These are phyloP conservation scores for Ophiocordyceps camponoti-rufipedis DNA, from an alignment of 2,329 filamentous ascomycete species.

Conservation along the genomic window DNA sequence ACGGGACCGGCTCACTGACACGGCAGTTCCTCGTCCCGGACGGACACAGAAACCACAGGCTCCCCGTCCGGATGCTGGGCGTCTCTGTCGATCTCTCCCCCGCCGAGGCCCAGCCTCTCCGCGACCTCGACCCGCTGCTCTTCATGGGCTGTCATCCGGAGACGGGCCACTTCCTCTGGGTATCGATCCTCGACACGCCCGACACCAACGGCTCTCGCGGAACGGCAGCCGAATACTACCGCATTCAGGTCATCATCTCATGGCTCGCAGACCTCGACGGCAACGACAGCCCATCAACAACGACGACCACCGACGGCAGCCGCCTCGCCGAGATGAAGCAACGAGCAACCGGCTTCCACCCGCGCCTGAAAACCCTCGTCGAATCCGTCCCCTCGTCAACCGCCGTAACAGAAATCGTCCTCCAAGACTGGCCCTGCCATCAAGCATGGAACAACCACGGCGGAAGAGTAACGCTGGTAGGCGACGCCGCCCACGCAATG, in stretches of 20 bases:
- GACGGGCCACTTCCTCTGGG: constrained; percentile 30
- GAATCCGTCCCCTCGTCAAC: constrained; percentile 22
- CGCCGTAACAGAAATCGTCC: constrained; percentile 15
- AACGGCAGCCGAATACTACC: constrained; percentile 15
- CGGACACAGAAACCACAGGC: constrained; percentile 11
- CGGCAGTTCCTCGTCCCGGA: constrained; percentile 15
- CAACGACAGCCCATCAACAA: constrained; percentile 9
- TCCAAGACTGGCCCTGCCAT: constrained; percentile 18
- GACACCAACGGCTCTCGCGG: constrained; percentile 15
- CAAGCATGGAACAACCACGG: constrained; percentile 20
- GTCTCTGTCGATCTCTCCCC: constrained; percentile 17
- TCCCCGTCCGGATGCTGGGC: constrained; percentile 20
- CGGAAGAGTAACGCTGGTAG: constrained; percentile 27
- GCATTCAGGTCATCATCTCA: constrained; percentile 25
- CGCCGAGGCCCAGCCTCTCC: constrained; percentile 18
- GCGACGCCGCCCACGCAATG: constrained; percentile 41
- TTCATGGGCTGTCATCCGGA: constrained; percentile 34
- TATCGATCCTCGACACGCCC: constrained; percentile 24
- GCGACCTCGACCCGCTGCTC: constrained; percentile 32
- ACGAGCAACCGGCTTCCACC: constrained; percentile 13
- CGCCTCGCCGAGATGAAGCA: constrained; percentile 20
- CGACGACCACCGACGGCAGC: constrained; percentile 6
- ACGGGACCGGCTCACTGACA: constrained; percentile 19
- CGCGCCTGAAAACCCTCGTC: constrained; percentile 22
- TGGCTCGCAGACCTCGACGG: constrained; percentile 19